Percentiles rank a stretch among this genome's conserved stretches.
Conservation (phyloP, 768 basidiomycete species). For the Tylopilus intermedius region DNA sequence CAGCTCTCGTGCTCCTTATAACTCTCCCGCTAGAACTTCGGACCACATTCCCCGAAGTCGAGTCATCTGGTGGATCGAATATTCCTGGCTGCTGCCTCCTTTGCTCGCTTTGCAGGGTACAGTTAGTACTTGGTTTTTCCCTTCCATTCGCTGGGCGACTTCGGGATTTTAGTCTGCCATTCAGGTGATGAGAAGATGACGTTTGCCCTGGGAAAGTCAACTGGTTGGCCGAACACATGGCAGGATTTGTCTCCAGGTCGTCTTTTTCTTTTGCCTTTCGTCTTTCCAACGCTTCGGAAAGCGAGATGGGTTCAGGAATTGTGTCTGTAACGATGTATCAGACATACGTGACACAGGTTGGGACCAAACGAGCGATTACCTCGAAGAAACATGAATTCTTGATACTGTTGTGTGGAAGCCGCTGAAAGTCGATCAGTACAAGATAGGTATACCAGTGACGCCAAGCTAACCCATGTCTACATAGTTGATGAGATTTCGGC, state of each 20-base stretch:
- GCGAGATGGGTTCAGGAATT: conserved; percentile 56
- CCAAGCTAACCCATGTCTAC: conserved; percentile 64
- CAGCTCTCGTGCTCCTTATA: conserved; percentile 28
- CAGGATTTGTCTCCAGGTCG: conserved; percentile 56
- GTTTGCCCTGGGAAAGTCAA: conserved; percentile 25
- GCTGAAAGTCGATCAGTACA: conserved; percentile 37
- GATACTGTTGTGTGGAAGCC: conserved; percentile 52
- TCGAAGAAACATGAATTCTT: conserved; percentile 69
- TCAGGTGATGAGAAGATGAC: conserved; percentile 17
- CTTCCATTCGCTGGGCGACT: conserved; percentile 34
- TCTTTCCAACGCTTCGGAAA: conserved; percentile 55
- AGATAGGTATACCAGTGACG: neutral
- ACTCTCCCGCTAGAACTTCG: conserved; percentile 29
- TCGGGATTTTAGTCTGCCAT: conserved; percentile 38
- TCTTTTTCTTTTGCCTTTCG: conserved; percentile 50
- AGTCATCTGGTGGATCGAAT: conserved; percentile 20
- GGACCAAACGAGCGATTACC: conserved; percentile 35
- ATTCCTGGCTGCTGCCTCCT: conserved; percentile 12
- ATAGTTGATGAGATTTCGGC: conserved; percentile 58
- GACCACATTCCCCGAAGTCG: conserved; percentile 16
- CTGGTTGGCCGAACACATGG: conserved; percentile 36
- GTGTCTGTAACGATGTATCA: conserved; percentile 44
- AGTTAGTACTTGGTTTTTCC: conserved; percentile 30
- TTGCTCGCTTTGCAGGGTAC: conserved; percentile 24
- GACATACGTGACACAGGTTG: neutral